phyloP scores from a whole-genome alignment of 352 stramenopile species.

The Pythium diclinum region DNA sequence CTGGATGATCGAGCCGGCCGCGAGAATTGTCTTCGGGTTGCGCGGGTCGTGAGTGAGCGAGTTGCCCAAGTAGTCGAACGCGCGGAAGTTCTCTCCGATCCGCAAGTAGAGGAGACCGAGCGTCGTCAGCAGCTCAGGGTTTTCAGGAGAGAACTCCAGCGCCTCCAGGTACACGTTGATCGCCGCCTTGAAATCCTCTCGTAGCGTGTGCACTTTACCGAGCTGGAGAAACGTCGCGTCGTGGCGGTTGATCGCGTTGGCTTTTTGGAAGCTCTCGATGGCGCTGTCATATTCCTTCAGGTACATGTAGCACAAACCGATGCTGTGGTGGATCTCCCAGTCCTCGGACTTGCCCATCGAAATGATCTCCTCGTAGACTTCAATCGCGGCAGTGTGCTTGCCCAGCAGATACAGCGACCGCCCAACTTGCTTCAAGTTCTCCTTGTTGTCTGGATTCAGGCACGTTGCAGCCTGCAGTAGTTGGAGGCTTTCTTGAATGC shows the following conservation, averaged over 20 bases:
- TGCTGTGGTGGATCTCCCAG: constrained; percentile 93
- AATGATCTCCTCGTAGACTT: constrained; percentile 90
- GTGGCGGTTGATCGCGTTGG: constrained; percentile 90
- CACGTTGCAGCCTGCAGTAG: constrained; percentile 91
- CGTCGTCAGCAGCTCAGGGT: constrained; percentile 89
- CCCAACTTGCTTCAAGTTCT: constrained; percentile 91
- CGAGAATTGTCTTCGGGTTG: constrained; percentile 91
- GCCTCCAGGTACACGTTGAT: constrained; percentile 90
- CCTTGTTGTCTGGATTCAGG: constrained; percentile 90
- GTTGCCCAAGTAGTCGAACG: constrained; percentile 94
- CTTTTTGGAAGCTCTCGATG: constrained; percentile 85
- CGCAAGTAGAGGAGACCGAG: constrained; percentile 89
- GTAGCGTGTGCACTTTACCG: constrained; percentile 82
- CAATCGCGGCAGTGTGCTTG: constrained; percentile 89
- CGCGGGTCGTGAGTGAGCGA: constrained; percentile 89
- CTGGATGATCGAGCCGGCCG: constrained; percentile 91
- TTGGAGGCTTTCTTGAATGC: constrained; percentile 89
- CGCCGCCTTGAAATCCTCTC: constrained; percentile 83
- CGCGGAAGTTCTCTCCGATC: constrained; percentile 87
- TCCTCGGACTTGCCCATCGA: constrained; percentile 79
- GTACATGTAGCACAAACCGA: constrained; percentile 90
- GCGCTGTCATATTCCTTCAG: constrained; percentile 90
- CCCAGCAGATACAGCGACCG: constrained; percentile 79
- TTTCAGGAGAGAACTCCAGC: constrained; percentile 92
- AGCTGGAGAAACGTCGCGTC: constrained; percentile 92